These are phyloP conservation scores for Hypoxylon sp. DNA, from an alignment of 2,329 filamentous ascomycete genomes.

Conservation along the genomic window DNA sequence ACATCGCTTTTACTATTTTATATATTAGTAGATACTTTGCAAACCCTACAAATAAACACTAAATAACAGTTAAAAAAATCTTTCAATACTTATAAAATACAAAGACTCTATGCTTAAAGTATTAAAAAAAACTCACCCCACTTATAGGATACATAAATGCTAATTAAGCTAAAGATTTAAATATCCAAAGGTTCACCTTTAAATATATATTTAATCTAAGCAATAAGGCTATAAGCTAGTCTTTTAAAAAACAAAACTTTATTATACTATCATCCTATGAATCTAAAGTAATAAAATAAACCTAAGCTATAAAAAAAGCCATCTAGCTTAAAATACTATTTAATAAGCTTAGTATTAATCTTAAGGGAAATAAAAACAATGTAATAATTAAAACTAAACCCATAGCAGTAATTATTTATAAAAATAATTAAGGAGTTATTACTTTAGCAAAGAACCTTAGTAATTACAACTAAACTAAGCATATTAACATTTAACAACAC, in stretches of 20 bases:
- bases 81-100: conserved; percentile 10
- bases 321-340: conserved; percentile 20
- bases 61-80: conserved; percentile 16
- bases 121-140: too few species aligned
- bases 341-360: conserved; percentile 9
- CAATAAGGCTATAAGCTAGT: conserved; percentile 7
- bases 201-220: conserved; percentile 24
- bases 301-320: conserved; percentile 11
- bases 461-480: conserved; percentile 11
- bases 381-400: conserved; percentile 9
- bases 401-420: conserved; percentile 20
- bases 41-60: too few species aligned
- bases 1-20: too few species aligned
- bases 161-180: conserved; percentile 3
- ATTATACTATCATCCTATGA: background rate
- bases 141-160: conserved; percentile 16
- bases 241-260: background rate
- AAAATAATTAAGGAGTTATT: conserved; percentile 15
- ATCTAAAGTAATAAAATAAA: conserved; percentile 15
- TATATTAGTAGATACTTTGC: too few species aligned
- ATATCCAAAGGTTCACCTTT: conserved; percentile 14
- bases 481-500: conserved; percentile 18
- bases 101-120: too few species aligned
- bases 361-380: too few species aligned
- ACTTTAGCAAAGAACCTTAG: conserved; percentile 16